Conservation (phyloP, 139 green algal genomes). For the Yamagishiella unicocca region DNA sequence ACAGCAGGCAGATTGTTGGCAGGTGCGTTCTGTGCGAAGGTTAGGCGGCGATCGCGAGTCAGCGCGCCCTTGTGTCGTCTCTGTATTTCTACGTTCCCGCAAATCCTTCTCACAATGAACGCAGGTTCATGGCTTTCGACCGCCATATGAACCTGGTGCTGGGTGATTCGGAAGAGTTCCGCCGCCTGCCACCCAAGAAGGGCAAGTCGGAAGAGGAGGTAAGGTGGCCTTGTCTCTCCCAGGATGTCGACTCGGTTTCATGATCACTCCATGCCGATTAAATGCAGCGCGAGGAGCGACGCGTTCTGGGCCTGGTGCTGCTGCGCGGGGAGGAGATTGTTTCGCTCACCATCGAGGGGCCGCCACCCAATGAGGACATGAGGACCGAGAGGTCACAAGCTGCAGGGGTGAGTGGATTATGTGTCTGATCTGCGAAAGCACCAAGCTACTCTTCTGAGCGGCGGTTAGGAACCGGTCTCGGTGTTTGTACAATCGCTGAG, state of each 20-base stretch:
- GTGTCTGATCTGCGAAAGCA: neutral
- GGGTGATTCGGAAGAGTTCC: constrained; percentile 96
- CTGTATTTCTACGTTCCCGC: neutral
- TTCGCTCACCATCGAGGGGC: constrained; percentile 95
- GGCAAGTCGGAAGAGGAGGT: constrained; percentile 87
- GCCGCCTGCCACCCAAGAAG: constrained; percentile 96
- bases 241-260: neutral
- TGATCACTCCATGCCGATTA: neutral
- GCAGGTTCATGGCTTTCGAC: constrained; percentile 99
- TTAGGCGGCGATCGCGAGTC: constrained; percentile 4
- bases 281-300: constrained; percentile 87
- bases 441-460: no score
- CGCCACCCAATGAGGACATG: constrained; percentile 88
- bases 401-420: constrained; percentile 58
- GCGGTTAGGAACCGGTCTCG: no score
- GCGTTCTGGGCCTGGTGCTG: constrained; percentile 96
- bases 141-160: constrained; percentile 99
- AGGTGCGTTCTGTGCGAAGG: constrained; percentile 66
- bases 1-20: constrained; percentile 94
- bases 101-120: neutral
- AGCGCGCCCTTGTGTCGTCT: neutral
- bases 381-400: constrained; percentile 61
- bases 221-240: neutral
- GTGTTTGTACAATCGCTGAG: no score
- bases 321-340: constrained; percentile 97